Percentiles rank a stretch among this genome's conserved stretches.
These are phyloP conservation scores for Candida odintsovae DNA, from an alignment of 805 yeast species.

Conservation along the genomic window DNA sequence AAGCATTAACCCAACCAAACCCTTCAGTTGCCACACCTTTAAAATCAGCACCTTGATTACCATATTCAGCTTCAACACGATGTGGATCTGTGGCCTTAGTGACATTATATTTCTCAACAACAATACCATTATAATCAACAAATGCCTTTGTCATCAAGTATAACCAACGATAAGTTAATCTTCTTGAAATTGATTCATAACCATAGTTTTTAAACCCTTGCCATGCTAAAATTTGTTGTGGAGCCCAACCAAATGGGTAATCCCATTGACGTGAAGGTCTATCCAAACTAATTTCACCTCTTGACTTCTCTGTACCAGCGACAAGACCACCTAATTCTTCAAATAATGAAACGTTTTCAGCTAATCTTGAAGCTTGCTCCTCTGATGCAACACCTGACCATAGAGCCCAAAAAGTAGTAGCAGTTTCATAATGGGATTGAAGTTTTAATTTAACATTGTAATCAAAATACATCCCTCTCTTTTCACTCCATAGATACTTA, in stretches of 20 bases:
- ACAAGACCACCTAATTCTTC: constrained; percentile 89
- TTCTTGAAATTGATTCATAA: constrained; percentile 51
- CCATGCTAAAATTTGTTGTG: constrained; percentile 96
- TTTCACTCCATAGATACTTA: constrained; percentile 79
- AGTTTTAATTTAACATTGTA: constrained; percentile 56
- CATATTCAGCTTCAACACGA: constrained; percentile 91
- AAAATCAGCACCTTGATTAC: constrained; percentile 91
- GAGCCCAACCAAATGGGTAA: constrained; percentile 98
- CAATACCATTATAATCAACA: constrained; percentile 90
- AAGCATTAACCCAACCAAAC: constrained; percentile 97
- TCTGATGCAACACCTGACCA: constrained; percentile 72
- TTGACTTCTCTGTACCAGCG: constrained; percentile 69
- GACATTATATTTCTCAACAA: constrained; percentile 93
- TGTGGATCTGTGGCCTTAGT: constrained; percentile 80
- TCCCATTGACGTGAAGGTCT: constrained; percentile 97
- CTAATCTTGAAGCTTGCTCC: constrained; percentile 63
- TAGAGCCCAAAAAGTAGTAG: constrained; percentile 87
- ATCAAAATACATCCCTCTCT: constrained; percentile 74
- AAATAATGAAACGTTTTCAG: constrained; percentile 57
- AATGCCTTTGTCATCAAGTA: constrained; percentile 82
- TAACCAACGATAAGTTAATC: constrained; percentile 86
- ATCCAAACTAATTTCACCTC: constrained; percentile 63
- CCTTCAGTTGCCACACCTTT: constrained; percentile 95
- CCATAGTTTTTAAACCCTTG: constrained; percentile 74
- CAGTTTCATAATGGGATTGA: constrained; percentile 70